A percentile compares a stretch with the other conserved stretches of the same genome.
Conservation (phyloP, 2,329 filamentous ascomycete genomes). For the Ceratocystis smalleyi region DNA sequence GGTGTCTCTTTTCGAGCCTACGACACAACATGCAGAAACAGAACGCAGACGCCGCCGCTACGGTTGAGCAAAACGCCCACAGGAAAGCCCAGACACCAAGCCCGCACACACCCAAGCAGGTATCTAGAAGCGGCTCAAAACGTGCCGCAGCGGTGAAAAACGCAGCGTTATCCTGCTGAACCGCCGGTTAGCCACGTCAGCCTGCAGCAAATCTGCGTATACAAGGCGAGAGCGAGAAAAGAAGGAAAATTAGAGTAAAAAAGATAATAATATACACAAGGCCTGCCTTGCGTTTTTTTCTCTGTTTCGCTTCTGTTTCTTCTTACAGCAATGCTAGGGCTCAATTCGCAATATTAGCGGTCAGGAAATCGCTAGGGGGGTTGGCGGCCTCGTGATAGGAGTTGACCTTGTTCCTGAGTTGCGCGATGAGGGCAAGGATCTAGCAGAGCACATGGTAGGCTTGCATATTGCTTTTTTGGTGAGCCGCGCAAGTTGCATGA, state of each 20-base stretch:
- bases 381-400: neutral
- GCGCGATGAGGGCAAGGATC: neutral
- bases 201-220: too few species aligned
- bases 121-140: too few species aligned
- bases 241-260: neutral
- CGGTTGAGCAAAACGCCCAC: too few species aligned
- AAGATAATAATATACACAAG: neutral
- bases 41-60: neutral
- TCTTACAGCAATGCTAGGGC: neutral
- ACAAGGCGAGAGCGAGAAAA: neutral
- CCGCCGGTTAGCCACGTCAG: too few species aligned
- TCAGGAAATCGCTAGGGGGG: neutral
- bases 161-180: too few species aligned
- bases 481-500: neutral
- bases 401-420: neutral
- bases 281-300: neutral
- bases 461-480: neutral
- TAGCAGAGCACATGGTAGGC: neutral
- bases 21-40: neutral
- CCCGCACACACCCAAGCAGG: too few species aligned
- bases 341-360: neutral
- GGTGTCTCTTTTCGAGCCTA: neutral
- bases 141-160: too few species aligned
- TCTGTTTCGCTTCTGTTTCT: neutral
- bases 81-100: too few species aligned